Percentiles rank a stretch among this genome's conserved stretches.
Evolutionary conservation across 164 flowering plant species (phyloP).

Genomic region (Sedum album): DNA sequence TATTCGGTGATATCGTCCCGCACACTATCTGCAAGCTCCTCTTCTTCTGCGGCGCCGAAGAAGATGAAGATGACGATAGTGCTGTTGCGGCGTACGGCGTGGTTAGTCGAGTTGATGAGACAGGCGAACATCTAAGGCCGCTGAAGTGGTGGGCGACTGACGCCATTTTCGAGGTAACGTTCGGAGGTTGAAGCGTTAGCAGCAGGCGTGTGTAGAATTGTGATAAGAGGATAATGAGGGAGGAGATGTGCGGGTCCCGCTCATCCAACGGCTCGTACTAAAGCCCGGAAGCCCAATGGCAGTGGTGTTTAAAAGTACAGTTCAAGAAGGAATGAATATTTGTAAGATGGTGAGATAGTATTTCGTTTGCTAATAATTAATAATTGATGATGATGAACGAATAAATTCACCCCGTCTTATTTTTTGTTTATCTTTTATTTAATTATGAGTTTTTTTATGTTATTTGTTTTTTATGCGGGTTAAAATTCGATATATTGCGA

Average conservation of each 20-base stretch:
- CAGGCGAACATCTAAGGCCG: constrained; percentile 55
- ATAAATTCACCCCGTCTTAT: too few species aligned
- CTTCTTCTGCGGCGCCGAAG: constrained; percentile 11
- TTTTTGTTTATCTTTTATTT: too few species aligned
- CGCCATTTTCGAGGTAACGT: constrained; percentile 34
- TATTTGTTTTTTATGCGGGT: too few species aligned
- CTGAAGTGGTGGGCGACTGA: constrained; percentile 61
- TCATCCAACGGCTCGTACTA: background rate
- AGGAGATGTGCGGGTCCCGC: background rate
- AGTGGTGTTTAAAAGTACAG: too few species aligned
- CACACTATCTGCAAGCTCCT: background rate
- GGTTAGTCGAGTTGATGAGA: constrained; percentile 34
- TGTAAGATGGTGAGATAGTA: too few species aligned
- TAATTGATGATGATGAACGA: too few species aligned
- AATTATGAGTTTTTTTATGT: too few species aligned
- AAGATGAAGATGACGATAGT: background rate
- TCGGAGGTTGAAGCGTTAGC: background rate
- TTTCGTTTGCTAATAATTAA: too few species aligned
- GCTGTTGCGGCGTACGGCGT: constrained; percentile 18
- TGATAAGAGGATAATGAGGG: background rate
- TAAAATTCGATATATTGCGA: too few species aligned
- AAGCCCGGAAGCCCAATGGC: too few species aligned
- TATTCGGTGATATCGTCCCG: background rate
- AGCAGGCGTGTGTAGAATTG: background rate
- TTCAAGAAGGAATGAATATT: too few species aligned